Conservation (phyloP, 345 rosid species). For the Arabis hirsuta region DNA sequence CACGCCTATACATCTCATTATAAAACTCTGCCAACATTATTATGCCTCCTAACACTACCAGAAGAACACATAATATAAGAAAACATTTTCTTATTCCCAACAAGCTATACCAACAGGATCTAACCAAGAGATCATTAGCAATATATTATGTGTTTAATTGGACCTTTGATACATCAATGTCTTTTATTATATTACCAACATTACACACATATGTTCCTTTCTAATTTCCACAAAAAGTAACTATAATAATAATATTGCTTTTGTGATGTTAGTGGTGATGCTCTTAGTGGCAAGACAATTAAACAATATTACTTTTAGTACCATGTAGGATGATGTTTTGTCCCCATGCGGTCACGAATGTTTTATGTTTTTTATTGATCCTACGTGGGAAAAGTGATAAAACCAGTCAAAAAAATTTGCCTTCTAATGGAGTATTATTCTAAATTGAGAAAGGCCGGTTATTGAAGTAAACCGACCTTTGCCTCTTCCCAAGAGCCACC, state of each 20-base stretch:
- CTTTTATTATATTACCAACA: slow-evolving; percentile 21
- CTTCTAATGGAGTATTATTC: slow-evolving; percentile 17
- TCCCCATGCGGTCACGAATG: slow-evolving; percentile 21
- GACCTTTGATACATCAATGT: background rate
- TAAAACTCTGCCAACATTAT: background rate
- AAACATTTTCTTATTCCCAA: slow-evolving; percentile 7
- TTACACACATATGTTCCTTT: background rate
- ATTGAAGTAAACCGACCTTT: slow-evolving; percentile 44
- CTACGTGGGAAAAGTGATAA: slow-evolving; percentile 37
- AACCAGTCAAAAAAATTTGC: slow-evolving; percentile 18
- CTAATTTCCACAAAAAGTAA: slow-evolving; percentile 15
- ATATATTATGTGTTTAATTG: slow-evolving; percentile 25
- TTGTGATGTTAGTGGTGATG: slow-evolving; percentile 1
- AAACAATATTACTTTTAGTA: slow-evolving; percentile 31
- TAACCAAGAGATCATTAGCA: slow-evolving; percentile 31
- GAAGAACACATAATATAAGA: slow-evolving; percentile 21
- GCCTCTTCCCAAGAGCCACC: slow-evolving; percentile 45
- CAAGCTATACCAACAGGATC: slow-evolving; percentile 35
- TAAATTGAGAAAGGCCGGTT: slow-evolving; percentile 41
- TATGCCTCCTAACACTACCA: slow-evolving; percentile 26
- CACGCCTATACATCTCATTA: background rate
- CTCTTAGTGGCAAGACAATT: slow-evolving; percentile 3
- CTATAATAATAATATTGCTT: slow-evolving; percentile 11
- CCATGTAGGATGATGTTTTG: slow-evolving; percentile 29
- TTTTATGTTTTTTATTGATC: slow-evolving; percentile 29